Evolutionary conservation across 371 early-diverging fungal species (phyloP), one percentile per base, ranked within the genome.

Genomic region (Chytridiales sp.): DNA sequence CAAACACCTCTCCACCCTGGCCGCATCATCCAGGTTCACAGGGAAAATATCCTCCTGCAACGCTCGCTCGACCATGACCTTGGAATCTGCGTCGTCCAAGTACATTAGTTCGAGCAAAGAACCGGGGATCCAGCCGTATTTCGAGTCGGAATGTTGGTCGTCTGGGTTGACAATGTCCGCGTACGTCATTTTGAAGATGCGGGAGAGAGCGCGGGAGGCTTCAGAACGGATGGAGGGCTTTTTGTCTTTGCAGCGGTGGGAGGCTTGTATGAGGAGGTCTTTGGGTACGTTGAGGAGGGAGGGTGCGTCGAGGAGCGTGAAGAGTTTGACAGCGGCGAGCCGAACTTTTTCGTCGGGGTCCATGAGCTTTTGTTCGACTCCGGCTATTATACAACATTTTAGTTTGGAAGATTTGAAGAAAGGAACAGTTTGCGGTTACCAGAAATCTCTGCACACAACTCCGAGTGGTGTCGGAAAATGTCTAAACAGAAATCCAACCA

Each of bases 321-420:
- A 64, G 0, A 85, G 66, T 61, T 81, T 83, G 67, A 94, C 87
- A 0, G 83, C 84, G 0, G 85, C 80, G 26, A 82, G 67, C 4
- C 98, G 88, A 9, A 98, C 94, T 63, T 90, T 91, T 32, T 98
- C 97, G 53, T 98, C 97, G 0, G 92, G 90, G 69, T 98, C 98
- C 15, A 81, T 66, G 22, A 93, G 63, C 66, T 90, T 92, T 44
- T 84, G 81, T 26, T 72, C 80, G n/a, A 94, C 66, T 3, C 79
- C 74, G 4, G 76, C 87, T 84, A 69, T 2, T 64, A 59, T 26
- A 3, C 31, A 34, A 36, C 5, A 29, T 5, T 40, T 52, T 24
- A 43, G 38, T 24, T 47, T 39, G n/a, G 34, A 31, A 59, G 3
- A 5, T 51, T 59, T 22, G 47, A n/a, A 39, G 2, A 15, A 54